Base-by-base conservation (phyloP, 1,284 basidiomycete species). In the Pascua guehoae region DNA sequence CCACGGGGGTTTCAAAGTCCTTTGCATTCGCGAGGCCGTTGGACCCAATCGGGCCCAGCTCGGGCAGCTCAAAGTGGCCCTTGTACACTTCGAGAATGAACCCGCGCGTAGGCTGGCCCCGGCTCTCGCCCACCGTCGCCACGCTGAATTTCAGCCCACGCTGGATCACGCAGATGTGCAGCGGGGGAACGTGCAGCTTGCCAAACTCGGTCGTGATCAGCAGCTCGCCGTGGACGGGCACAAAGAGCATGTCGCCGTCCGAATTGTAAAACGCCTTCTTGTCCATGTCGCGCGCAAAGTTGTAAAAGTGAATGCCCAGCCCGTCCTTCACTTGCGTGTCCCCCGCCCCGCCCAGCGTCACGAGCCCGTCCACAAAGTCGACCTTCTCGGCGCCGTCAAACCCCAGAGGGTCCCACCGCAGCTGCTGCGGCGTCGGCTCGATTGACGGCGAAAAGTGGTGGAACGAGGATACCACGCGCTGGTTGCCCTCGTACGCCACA, bases 191-290 rank as follows among this genome's bases (percentile, higher is more conserved):
- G 82, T 85, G 83, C 54, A 86, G 53, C 82, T 80, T 82, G 55
- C 86, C 86, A 59, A 85, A 82, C 72, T 88, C 86, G 4, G 86
- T 87, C 71, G 85, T 84, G 49, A 88, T 81, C 67, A 86, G 83
- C 60, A 88, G 70, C 16, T 84, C 79, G 8, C 85, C 85, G 65
- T 83, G 80, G 68, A 86, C 82, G 18, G 86, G 86, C 5, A 87
- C 57, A 62, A 88, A 84, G 63, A 87, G 72, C 75, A 86, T 81
- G 71, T 87, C 85, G 8, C 86, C 86, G 63, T 87, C 86, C 48
- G 80, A 83, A 65, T 86, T 85, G 66, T 82, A 82, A 70, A 87
- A 85, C 8, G 85, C 85, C 62, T 78, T 81, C 54, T 82, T 83
- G 41, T 78, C 81, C 86, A 88, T 88, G 9, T 82, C 83, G 46